phyloP scores from a whole-genome alignment of 208 protist genomes.

The Trypanosoma mega region DNA sequence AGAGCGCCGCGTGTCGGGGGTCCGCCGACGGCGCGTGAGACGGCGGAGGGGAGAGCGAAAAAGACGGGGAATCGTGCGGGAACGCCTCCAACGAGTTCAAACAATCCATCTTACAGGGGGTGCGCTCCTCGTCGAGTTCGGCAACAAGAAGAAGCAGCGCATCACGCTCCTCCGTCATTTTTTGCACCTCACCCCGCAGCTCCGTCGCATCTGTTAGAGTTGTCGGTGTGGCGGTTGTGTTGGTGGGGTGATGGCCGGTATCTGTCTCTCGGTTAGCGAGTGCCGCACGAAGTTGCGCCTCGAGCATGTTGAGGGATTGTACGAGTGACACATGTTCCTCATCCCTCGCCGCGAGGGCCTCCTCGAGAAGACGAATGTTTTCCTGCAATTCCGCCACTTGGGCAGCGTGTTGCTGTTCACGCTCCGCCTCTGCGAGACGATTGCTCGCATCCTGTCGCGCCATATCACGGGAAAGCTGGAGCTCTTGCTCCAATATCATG shows the following conservation, averaged over 20 bases:
- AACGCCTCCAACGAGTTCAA: slow-evolving; percentile 16
- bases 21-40: not conserved
- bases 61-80: not conserved
- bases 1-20: too few relatives aligned
- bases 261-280: slow-evolving; percentile 1
- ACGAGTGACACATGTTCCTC: slow-evolving; percentile 66
- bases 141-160: slow-evolving; percentile 58
- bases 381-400: slow-evolving; percentile 35
- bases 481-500: slow-evolving; percentile 8
- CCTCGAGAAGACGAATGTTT: slow-evolving; percentile 56
- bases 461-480: slow-evolving; percentile 3
- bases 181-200: slow-evolving; percentile 16
- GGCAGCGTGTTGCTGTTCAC: not conserved
- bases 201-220: not conserved
- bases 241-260: not conserved
- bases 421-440: not conserved
- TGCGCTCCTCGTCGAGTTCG: slow-evolving; percentile 46
- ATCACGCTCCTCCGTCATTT: slow-evolving; percentile 40
- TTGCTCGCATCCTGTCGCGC: not conserved
- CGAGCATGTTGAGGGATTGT: slow-evolving; percentile 66
- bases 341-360: slow-evolving; percentile 56
- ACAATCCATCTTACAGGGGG: slow-evolving; percentile 8
- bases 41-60: not conserved
- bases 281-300: slow-evolving; percentile 42
- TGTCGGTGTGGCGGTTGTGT: not conserved